Evolutionary conservation across 2,329 filamentous ascomycete species (phyloP), one percentile per base, ranked within the genome.

Genomic region (Alternaria rosae): DNA sequence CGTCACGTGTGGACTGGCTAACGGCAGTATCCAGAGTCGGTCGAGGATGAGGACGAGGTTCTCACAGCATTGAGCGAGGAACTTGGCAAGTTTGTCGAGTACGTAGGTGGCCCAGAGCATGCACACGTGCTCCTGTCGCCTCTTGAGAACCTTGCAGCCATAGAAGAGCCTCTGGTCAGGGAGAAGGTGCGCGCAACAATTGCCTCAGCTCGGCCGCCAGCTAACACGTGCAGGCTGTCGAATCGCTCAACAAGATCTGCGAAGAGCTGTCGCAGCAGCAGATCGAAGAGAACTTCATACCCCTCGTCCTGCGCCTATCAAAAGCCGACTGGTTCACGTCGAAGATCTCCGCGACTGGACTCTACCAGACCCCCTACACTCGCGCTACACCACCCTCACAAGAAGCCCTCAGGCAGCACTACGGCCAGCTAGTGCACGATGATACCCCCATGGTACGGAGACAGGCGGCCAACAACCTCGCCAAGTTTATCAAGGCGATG

Each of bases 241-340:
- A 99, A 81, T 99, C 95, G 50, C 88, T 99, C 72, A 99, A 99
- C 88, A 99, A 97, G 85, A 98, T 99, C 81, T 98, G 95, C 87
- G 89, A 90, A 78, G 89, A 97, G 79, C 87, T 99, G 58, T 97
- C 93, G 53, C 85, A 93, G 73, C 88, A 93, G 81, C 95, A 99
- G 84, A 91, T 98, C 78, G 95, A 99, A 85, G 92, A 97, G 76
- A 92, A 94, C 82, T 98, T 98, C 84, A 94, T 99, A 72, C 95
- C 95, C 65, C 90, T 99, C 77, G 94, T 94, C 62, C 88, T 97
- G 77, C 93, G 95, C 78, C 92, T 99, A 65, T 96, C 95, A 69
- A 99, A 98, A 87, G 95, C 95, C 82, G 95, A 99, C 83, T 99
- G 95, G 95, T 99, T 99, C 82, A 99, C 95, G 60, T 98, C 95